Conservation (phyloP, 768 basidiomycete genomes). For the Russula sp. region DNA sequence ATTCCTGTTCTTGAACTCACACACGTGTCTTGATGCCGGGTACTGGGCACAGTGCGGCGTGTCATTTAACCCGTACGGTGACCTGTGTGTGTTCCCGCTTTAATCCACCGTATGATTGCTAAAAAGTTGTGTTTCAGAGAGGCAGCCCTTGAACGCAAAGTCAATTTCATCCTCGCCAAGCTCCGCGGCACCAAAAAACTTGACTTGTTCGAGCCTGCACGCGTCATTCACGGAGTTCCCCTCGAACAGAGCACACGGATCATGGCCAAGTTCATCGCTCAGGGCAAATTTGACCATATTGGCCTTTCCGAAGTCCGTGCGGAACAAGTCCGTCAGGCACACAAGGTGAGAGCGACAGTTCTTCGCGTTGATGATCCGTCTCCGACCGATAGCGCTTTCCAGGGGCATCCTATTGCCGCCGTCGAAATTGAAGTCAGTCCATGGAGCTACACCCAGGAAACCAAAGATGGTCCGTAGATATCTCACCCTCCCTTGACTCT, state of each 20-base stretch:
- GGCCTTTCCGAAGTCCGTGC: slow-evolving; percentile 52
- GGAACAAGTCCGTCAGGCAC: slow-evolving; percentile 39
- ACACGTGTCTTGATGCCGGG: background rate
- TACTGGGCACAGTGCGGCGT: slow-evolving; percentile 10
- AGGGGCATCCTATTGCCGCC: slow-evolving; percentile 36
- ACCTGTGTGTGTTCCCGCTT: slow-evolving; percentile 10
- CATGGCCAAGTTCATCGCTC: slow-evolving; percentile 42
- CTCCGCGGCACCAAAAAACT: slow-evolving; percentile 51
- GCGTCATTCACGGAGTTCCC: slow-evolving; percentile 39
- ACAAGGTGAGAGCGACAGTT: slow-evolving; percentile 33
- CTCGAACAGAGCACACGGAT: slow-evolving; percentile 43
- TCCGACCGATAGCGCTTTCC: background rate
- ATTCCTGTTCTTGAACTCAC: background rate
- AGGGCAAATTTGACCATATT: slow-evolving; percentile 55
- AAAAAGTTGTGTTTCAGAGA: slow-evolving; percentile 3
- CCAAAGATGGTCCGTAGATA: slow-evolving; percentile 36
- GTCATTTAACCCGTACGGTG: slow-evolving; percentile 13
- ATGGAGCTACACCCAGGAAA: slow-evolving; percentile 52
- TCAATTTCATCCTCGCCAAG: slow-evolving; percentile 24
- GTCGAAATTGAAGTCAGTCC: slow-evolving; percentile 67
- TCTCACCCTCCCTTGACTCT: background rate
- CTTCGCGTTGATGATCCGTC: slow-evolving; percentile 30
- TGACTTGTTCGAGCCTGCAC: slow-evolving; percentile 54
- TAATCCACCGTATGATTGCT: background rate
- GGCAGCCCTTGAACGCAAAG: slow-evolving; percentile 13